Percentiles rank a stretch among this genome's conserved stretches.
Evolutionary conservation across 129 eudicot genomes (phyloP).

Genomic region (Artemisia argyi): DNA sequence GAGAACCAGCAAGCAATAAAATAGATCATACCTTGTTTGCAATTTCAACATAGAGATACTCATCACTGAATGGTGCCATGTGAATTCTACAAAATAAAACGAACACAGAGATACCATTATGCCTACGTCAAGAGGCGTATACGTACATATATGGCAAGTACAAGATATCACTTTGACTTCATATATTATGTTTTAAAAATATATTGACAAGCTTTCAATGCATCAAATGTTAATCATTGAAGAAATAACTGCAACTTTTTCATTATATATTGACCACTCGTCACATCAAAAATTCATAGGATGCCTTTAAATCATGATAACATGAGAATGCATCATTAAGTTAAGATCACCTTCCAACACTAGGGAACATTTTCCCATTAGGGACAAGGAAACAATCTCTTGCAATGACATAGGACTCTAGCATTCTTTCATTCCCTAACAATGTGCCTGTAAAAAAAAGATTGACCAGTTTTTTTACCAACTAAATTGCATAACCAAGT

Average conservation of each 20-base stretch:
- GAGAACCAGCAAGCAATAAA: not conserved
- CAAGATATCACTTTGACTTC: too few species aligned
- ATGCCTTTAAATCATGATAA: too few species aligned
- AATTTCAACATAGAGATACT: constrained; percentile 68
- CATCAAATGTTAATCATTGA: too few species aligned
- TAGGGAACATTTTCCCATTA: constrained; percentile 95
- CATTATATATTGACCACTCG: too few species aligned
- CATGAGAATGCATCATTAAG: too few species aligned
- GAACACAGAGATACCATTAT: too few species aligned
- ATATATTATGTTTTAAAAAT: too few species aligned
- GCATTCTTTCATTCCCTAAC: constrained; percentile 91
- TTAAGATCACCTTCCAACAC: constrained; percentile 71
- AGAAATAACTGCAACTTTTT: too few species aligned
- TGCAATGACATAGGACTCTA: constrained; percentile 96
- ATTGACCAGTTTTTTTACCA: not conserved
- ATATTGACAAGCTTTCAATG: too few species aligned
- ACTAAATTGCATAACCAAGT: not conserved
- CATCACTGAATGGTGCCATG: constrained; percentile 97
- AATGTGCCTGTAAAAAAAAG: constrained; percentile 59
- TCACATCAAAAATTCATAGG: too few species aligned
- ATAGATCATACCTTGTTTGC: constrained; percentile 68
- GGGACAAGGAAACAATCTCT: constrained; percentile 93
- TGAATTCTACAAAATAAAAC: constrained; percentile 66
- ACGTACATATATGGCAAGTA: too few species aligned
- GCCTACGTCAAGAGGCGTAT: too few species aligned